phyloP scores from a whole-genome alignment of 2,329 filamentous ascomycete genomes.

The Ascochyta rabiei region DNA sequence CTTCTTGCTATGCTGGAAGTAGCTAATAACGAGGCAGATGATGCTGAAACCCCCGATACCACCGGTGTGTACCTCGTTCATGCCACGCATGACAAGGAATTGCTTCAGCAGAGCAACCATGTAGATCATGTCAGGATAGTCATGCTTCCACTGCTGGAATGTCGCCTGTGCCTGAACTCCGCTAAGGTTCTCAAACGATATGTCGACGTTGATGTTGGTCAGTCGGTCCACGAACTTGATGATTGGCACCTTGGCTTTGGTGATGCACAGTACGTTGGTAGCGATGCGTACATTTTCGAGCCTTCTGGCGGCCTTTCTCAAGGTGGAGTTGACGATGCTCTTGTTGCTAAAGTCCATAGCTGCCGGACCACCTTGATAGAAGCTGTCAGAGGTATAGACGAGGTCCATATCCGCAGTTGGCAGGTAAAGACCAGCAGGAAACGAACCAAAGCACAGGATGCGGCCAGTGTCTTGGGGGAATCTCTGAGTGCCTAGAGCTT shows the following conservation, averaged over 20 bases:
- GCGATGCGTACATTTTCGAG: constrained; percentile 62
- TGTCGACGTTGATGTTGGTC: constrained; percentile 84
- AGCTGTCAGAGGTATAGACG: constrained; percentile 74
- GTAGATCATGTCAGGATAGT: constrained; percentile 84
- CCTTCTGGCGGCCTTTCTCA: constrained; percentile 68
- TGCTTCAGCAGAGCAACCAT: constrained; percentile 92
- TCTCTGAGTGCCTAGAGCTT: constrained; percentile 55
- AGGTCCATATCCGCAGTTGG: constrained; percentile 92
- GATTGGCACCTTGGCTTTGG: constrained; percentile 82
- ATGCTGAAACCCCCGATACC: constrained; percentile 93
- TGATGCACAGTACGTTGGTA: constrained; percentile 68
- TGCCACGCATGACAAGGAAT: constrained; percentile 82
- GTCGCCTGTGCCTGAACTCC: constrained; percentile 81
- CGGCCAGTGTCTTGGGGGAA: constrained; percentile 55
- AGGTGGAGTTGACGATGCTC: constrained; percentile 56
- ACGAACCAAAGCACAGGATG: constrained; percentile 87
- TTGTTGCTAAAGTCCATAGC: constrained; percentile 43
- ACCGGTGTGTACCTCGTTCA: constrained; percentile 90
- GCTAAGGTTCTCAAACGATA: constrained; percentile 91
- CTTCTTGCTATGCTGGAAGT: constrained; percentile 71
- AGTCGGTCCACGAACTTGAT: constrained; percentile 84
- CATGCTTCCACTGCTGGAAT: constrained; percentile 77
- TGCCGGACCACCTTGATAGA: constrained; percentile 58
- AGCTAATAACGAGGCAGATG: constrained; percentile 89
- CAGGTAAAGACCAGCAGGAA: constrained; percentile 77